A percentile compares a stretch with the other conserved stretches of the same genome.
Evolutionary conservation across 805 yeast species (phyloP).

Genomic region (Yarrowia divulgata): DNA sequence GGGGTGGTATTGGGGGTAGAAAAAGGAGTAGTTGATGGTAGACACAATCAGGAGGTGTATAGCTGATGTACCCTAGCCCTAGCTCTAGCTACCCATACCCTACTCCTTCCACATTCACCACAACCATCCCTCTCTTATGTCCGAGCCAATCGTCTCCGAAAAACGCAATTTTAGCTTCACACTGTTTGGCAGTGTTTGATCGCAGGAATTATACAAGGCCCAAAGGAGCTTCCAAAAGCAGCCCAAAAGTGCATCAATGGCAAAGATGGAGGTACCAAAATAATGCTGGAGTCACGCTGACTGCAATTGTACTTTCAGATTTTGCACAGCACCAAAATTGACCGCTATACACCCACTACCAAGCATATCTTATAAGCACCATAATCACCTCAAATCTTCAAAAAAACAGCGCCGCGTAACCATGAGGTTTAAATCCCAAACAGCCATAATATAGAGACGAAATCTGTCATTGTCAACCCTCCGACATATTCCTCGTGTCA

Average conservation of each 20-base stretch:
- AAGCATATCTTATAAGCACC: background rate
- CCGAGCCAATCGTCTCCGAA: conserved; percentile 39
- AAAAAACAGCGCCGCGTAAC: conserved; percentile 13
- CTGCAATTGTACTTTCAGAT: background rate
- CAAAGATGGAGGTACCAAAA: no score
- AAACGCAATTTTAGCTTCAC: conserved; percentile 18
- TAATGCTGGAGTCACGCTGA: background rate
- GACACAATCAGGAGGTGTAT: no score
- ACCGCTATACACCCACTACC: no score
- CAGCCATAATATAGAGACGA: no score
- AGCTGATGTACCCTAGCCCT: no score
- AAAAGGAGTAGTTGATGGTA: no score
- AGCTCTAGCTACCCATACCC: no score
- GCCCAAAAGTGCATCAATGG: background rate
- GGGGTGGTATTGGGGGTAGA: background rate
- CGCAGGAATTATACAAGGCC: background rate
- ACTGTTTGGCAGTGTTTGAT: conserved; percentile 9
- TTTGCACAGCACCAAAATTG: background rate
- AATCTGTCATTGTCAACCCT: background rate
- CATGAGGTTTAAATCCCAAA: conserved; percentile 8
- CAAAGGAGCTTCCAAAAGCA: no score
- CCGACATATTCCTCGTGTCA: background rate
- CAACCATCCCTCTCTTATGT: background rate
- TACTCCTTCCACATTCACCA: background rate
- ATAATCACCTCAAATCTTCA: conserved; percentile 18